A percentile compares a stretch with the other conserved stretches of the same genome.
These are phyloP conservation scores for Bauhinia variegata DNA, from an alignment of 306 rosid genomes.

Conservation along the genomic window DNA sequence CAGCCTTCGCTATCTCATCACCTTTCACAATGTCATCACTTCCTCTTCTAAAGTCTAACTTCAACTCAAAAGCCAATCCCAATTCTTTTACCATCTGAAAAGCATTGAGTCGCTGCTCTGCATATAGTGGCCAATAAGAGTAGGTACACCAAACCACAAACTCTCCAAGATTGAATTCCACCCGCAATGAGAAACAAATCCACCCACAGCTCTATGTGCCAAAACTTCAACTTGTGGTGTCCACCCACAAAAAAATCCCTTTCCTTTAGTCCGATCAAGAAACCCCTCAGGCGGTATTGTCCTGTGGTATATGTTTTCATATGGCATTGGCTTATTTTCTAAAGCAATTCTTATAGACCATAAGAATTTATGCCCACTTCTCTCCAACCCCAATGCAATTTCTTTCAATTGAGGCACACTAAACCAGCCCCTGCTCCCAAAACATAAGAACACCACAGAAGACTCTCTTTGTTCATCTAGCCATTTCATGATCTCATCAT, in stretches of 20 bases:
- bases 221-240: slow-evolving; percentile 34
- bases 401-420: slow-evolving; percentile 40
- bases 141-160: slow-evolving; percentile 24
- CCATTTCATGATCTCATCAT: slow-evolving; percentile 40
- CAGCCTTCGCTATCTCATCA: slow-evolving; percentile 2
- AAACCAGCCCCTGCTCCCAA: slow-evolving; percentile 45
- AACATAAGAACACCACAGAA: slow-evolving; percentile 53
- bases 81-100: slow-evolving; percentile 27
- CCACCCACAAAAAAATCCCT: slow-evolving; percentile 34
- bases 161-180: slow-evolving; percentile 41
- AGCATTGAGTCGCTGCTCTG: slow-evolving; percentile 25
- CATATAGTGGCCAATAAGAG: slow-evolving; percentile 35
- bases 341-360: slow-evolving; percentile 14
- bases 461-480: slow-evolving; percentile 42
- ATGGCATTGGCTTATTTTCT: no score
- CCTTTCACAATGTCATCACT: not conserved
- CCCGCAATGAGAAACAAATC: slow-evolving; percentile 34
- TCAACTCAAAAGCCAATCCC: slow-evolving; percentile 21
- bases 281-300: slow-evolving; percentile 25
- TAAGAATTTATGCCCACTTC: slow-evolving; percentile 17
- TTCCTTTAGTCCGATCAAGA: not conserved
- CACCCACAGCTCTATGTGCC: slow-evolving; percentile 22
- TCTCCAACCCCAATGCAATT: slow-evolving; percentile 44
- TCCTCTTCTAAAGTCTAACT: slow-evolving; percentile 5
- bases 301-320: not conserved